phyloP scores from a whole-genome alignment of 768 basidiomycete genomes.

The Stropharia rugosoannulata region DNA sequence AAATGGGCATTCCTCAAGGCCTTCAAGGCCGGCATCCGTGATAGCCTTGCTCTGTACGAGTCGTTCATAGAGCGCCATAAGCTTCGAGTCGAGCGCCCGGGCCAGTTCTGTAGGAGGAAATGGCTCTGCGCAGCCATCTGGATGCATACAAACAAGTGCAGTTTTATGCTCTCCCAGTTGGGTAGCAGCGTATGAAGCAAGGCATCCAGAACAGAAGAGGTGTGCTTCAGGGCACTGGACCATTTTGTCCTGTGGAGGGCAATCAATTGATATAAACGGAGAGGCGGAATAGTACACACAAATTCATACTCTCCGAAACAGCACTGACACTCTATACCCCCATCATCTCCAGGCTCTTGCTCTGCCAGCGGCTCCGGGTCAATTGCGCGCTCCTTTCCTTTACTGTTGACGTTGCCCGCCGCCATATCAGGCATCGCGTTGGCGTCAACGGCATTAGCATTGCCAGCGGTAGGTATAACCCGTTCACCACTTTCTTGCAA shows the following conservation, averaged over 20 bases:
- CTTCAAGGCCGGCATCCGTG: conserved; percentile 72
- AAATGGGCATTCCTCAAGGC: conserved; percentile 86
- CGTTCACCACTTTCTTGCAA: neutral
- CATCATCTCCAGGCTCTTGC: neutral
- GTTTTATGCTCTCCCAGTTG: conserved; percentile 64
- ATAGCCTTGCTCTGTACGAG: conserved; percentile 80
- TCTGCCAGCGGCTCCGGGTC: neutral
- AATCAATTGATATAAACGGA: conserved; percentile 1
- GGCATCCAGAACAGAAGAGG: conserved; percentile 78
- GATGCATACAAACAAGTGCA: conserved; percentile 79
- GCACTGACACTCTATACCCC: conserved; percentile 83
- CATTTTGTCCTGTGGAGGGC: conserved; percentile 52
- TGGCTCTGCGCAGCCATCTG: conserved; percentile 63
- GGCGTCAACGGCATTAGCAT: neutral
- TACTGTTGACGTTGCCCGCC: neutral
- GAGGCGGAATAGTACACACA: conserved; percentile 38
- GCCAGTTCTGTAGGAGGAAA: conserved; percentile 71
- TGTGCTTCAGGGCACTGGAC: conserved; percentile 89
- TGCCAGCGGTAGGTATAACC: neutral
- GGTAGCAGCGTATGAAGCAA: conserved; percentile 65
- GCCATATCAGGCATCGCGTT: neutral
- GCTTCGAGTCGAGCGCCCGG: conserved; percentile 65
- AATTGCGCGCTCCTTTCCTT: neutral
- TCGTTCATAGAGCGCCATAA: conserved; percentile 68
- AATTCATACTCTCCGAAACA: conserved; percentile 76